Evolutionary conservation across 768 basidiomycete species (phyloP).

Genomic region (Leccinum boreale): DNA sequence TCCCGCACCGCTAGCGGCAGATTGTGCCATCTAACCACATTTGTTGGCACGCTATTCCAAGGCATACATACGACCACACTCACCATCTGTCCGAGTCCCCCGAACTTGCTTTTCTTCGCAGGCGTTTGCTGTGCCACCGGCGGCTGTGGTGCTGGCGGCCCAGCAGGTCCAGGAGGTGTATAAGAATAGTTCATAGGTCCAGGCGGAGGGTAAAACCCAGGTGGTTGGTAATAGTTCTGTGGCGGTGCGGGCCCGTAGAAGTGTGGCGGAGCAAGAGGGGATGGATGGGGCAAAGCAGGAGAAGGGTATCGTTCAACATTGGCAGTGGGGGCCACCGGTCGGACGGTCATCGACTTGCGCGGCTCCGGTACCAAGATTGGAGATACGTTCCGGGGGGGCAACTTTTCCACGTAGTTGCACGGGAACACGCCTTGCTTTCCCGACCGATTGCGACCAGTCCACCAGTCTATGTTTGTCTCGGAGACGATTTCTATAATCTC

Average conservation of each 20-base stretch:
- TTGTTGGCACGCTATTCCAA: neutral
- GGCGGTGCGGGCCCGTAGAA: constrained; percentile 13
- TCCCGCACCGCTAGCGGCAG: constrained; percentile 42
- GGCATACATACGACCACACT: constrained; percentile 6
- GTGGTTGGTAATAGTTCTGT: constrained; percentile 13
- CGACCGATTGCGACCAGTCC: constrained; percentile 64
- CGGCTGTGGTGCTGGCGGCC: constrained; percentile 38
- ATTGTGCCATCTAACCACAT: constrained; percentile 26
- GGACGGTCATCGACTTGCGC: constrained; percentile 12
- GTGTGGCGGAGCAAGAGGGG: constrained; percentile 12
- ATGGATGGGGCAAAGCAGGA: constrained; percentile 19
- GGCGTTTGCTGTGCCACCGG: constrained; percentile 28
- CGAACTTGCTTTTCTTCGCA: constrained; percentile 38
- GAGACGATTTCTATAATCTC: constrained; percentile 78
- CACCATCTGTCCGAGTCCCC: constrained; percentile 39
- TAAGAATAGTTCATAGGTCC: constrained; percentile 15
- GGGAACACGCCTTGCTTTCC: constrained; percentile 77
- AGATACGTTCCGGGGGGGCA: constrained; percentile 26
- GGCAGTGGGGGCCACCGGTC: constrained; percentile 3
- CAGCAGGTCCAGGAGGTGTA: constrained; percentile 20
- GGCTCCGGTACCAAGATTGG: constrained; percentile 24
- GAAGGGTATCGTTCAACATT: constrained; percentile 18
- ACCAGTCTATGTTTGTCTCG: constrained; percentile 89
- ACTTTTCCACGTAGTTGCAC: constrained; percentile 67
- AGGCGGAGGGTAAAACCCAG: constrained; percentile 15